Percentiles rank a stretch among this genome's conserved stretches.
These are phyloP conservation scores for Huntiella abstrusa DNA, from an alignment of 2,329 filamentous ascomycete species.

Conservation along the genomic window DNA sequence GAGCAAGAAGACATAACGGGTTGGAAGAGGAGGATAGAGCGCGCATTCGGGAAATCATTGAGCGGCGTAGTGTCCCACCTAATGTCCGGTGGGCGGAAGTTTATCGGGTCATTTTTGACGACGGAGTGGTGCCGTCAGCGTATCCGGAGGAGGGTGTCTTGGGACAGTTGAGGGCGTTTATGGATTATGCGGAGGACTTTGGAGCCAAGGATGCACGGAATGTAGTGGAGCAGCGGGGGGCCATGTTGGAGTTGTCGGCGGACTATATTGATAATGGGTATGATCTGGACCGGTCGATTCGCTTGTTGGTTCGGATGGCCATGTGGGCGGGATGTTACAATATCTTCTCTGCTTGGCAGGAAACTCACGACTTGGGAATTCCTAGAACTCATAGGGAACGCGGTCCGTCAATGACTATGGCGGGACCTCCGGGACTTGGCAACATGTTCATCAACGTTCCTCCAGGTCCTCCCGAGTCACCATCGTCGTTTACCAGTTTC, in stretches of 20 bases:
- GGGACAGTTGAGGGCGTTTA: slow-evolving; percentile 2
- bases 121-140: neutral
- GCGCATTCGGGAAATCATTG: slow-evolving; percentile 4
- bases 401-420: neutral
- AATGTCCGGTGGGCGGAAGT: slow-evolving; percentile 4
- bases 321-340: neutral
- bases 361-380: neutral
- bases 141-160: slow-evolving; percentile 1
- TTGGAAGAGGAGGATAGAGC: neutral
- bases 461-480: neutral
- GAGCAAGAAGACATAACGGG: slow-evolving; percentile 4
- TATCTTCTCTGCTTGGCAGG: neutral
- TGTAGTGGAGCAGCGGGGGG: too few relatives aligned
- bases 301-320: neutral
- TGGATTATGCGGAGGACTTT: neutral
- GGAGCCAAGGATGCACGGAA: too few relatives aligned
- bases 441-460: neutral
- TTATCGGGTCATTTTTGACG: slow-evolving; percentile 4
- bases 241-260: too few relatives aligned
- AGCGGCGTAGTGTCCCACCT: neutral
- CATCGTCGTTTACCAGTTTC: slow-evolving; percentile 6
- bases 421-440: neutral
- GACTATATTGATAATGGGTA: neutral
- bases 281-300: neutral
- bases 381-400: neutral